Evolutionary conservation across 345 rosid genomes (phyloP), one percentile per base, ranked within the genome.

Genomic region (Geranium brycei): DNA sequence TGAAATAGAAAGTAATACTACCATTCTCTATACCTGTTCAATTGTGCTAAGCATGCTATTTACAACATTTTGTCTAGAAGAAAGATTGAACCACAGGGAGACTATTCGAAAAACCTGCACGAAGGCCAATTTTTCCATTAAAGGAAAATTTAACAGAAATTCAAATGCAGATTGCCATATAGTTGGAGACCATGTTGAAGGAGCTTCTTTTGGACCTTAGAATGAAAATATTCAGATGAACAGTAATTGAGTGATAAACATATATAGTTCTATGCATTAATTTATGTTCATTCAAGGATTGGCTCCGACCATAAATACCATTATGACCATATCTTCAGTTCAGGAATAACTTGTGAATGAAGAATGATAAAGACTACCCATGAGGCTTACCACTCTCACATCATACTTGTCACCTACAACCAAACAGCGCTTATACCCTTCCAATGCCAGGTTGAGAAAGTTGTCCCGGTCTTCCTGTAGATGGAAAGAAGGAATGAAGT

Each of bases 321-420:
- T 35, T 35, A 35, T 35, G 41, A 35, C 41, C 41, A 35, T 35
- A 35, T 35, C 3, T 35, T 7, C 10, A 35, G 41, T 35, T 35
- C 41, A 35, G 7, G 28, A 23, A 23, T 23, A 23, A 23, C 28
- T 23, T 23, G 28, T 23, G 28, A 23, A 23, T 4, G 41, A 35
- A 35, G 41, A 35, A 35, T 35, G 41, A 35, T 35, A 35, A 35
- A 7, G 41, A 35, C 41, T 35, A 35, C 41, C 28, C 41, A 35
- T 35, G 41, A 35, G 41, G 10, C 41, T 7, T 85, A 91, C 98
- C 98, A 84, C 96, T 79, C 90, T 83, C 57, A 89, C 91, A 61
- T 91, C 98, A 80, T 91, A 89, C 72, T 89, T 89, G 79, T 89
- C 91, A 57, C 89, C 95, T 69, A 85, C 80, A 57, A 89, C 89